These are phyloP conservation scores for Neurospora intermedia DNA, from an alignment of 495 filamentous ascomycete genomes.

Conservation along the genomic window DNA sequence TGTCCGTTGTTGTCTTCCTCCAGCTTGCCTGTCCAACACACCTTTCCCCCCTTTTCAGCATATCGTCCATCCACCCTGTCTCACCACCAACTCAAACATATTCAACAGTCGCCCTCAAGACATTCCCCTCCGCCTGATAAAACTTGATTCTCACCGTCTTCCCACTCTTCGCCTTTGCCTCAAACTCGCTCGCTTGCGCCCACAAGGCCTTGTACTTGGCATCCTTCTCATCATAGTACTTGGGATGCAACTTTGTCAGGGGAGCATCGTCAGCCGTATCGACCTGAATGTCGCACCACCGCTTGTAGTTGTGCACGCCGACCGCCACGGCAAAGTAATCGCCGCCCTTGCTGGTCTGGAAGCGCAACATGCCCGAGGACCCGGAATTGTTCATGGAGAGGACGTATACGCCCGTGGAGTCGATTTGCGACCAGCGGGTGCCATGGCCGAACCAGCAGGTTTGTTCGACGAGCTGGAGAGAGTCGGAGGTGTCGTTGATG, in stretches of 20 bases:
- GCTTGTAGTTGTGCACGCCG: constrained; percentile 8
- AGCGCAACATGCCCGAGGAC: constrained; percentile 3
- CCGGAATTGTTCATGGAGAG: neutral
- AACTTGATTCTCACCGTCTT: neutral
- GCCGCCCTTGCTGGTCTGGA: constrained; percentile 1
- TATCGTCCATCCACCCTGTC: neutral
- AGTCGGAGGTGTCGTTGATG: constrained; percentile 2
- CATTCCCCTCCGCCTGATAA: constrained; percentile 4
- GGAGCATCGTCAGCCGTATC: neutral
- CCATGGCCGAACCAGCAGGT: constrained; percentile 3
- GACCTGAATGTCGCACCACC: constrained; percentile 4
- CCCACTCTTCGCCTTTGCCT: neutral
- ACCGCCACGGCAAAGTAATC: constrained; percentile 3
- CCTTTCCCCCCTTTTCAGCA: neutral
- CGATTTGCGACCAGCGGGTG: neutral
- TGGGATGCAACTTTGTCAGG: neutral
- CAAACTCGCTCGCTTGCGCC: neutral
- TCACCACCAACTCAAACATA: neutral
- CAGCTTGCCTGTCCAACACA: neutral
- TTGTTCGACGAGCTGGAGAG: neutral
- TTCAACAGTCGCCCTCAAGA: constrained; percentile 1
- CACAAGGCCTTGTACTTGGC: constrained; percentile 4
- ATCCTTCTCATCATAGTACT: constrained; percentile 5
- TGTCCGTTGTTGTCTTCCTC: neutral
- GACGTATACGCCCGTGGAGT: neutral